These are phyloP conservation scores for Dothideomycetes sp. DNA, from an alignment of 2,329 filamentous ascomycete species.

Conservation along the genomic window DNA sequence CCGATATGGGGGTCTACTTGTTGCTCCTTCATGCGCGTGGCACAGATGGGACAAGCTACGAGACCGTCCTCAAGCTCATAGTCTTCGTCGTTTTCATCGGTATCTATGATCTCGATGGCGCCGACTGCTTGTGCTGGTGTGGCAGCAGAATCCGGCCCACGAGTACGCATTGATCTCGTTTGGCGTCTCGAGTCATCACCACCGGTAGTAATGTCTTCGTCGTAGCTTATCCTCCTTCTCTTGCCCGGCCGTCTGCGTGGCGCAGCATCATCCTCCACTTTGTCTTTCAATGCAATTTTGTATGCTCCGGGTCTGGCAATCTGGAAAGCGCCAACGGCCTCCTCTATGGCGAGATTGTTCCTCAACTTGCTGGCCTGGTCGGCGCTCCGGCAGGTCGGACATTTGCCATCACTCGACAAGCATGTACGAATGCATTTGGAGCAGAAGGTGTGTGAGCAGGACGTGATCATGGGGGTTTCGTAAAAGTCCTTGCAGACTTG, in stretches of 20 bases:
- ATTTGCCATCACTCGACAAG: conserved; percentile 72
- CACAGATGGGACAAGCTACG: conserved; percentile 79
- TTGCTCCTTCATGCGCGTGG: conserved; percentile 64
- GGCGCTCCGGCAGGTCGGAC: conserved; percentile 66
- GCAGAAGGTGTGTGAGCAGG: conserved; percentile 93
- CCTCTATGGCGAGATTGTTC: conserved; percentile 74
- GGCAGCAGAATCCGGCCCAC: conserved; percentile 12
- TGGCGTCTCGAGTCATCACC: conserved; percentile 14
- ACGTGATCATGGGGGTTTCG: conserved; percentile 86
- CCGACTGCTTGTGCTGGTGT: conserved; percentile 17
- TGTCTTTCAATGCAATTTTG: conserved; percentile 47
- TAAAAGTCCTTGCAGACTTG: conserved; percentile 98
- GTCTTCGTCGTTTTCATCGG: conserved; percentile 24
- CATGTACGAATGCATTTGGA: conserved; percentile 87
- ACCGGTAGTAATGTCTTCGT: conserved; percentile 11
- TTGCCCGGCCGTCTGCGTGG: conserved; percentile 33
- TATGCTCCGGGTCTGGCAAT: conserved; percentile 53
- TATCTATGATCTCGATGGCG: conserved; percentile 29
- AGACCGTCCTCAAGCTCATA: conserved; percentile 55
- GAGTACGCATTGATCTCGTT: conserved; percentile 11
- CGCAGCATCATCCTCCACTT: conserved; percentile 11
- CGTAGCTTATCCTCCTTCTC: conserved; percentile 26
- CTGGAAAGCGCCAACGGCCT: conserved; percentile 70
- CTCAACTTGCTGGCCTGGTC: conserved; percentile 80
- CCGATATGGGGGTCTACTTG: conserved; percentile 76